These are phyloP conservation scores for carrot (Daucus carota) DNA, from an alignment of 129 eudicot species.

Conservation along the genomic window DH1_v3.0 NC_030386.2:32581501-32582000, in stretches of 20 bases:
- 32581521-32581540: background rate
- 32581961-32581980: background rate
- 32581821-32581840: background rate
- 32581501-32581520: background rate
- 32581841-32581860: background rate
- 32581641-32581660: background rate
- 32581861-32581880: background rate
- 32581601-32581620: background rate
- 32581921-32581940: background rate
- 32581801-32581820: background rate
- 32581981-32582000: background rate
- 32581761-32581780: background rate
- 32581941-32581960: background rate
- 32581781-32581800: background rate
- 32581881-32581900: background rate
- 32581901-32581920: background rate
- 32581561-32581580: background rate
- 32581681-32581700: slow-evolving; percentile 35
- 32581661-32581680: slow-evolving; percentile 1
- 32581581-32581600: background rate
- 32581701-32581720: slow-evolving; percentile 88
- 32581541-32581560: background rate
- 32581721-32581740: slow-evolving; percentile 90
- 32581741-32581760: slow-evolving; percentile 42
- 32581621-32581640: background rate